phyloP scores from a whole-genome alignment of 2,329 filamentous ascomycete species.

The Daldinia sp. region DNA sequence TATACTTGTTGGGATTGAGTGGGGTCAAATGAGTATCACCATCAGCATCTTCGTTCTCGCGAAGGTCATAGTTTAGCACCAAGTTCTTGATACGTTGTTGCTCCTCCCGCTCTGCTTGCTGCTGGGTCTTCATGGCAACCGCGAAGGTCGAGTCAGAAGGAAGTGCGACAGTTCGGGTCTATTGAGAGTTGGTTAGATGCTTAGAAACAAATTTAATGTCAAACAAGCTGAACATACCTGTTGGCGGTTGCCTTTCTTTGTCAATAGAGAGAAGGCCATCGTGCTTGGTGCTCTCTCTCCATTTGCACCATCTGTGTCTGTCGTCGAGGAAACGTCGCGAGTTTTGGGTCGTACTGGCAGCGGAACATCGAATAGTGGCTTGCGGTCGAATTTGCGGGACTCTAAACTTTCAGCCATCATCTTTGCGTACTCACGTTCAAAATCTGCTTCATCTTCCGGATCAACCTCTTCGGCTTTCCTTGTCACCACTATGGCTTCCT shows the following conservation, averaged over 20 bases:
- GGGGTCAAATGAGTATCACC: constrained; percentile 70
- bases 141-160: constrained; percentile 94
- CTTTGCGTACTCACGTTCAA: constrained; percentile 97
- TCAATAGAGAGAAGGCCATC: constrained; percentile 98
- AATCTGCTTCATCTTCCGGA: constrained; percentile 94
- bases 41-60: constrained; percentile 83
- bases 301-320: constrained; percentile 54
- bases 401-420: constrained; percentile 98
- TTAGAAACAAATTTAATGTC: background rate
- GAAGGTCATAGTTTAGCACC: constrained; percentile 94
- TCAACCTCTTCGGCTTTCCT: constrained; percentile 91
- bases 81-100: constrained; percentile 98
- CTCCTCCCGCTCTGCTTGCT: constrained; percentile 94
- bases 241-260: constrained; percentile 94
- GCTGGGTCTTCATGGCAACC: constrained; percentile 94
- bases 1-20: constrained; percentile 62
- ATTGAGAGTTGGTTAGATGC: constrained; percentile 38
- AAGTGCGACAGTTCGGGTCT: constrained; percentile 92
- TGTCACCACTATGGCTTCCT: constrained; percentile 92
- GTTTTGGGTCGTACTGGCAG: constrained; percentile 84
- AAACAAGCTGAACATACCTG: constrained; percentile 68
- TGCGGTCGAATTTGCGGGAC: constrained; percentile 94
- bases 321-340: constrained; percentile 65
- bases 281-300: constrained; percentile 64
- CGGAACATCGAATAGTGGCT: constrained; percentile 94